Percentiles rank a stretch among this genome's conserved stretches.
phyloP scores from a whole-genome alignment of 306 rosid genomes.

The Cicer cuneatum region DNA sequence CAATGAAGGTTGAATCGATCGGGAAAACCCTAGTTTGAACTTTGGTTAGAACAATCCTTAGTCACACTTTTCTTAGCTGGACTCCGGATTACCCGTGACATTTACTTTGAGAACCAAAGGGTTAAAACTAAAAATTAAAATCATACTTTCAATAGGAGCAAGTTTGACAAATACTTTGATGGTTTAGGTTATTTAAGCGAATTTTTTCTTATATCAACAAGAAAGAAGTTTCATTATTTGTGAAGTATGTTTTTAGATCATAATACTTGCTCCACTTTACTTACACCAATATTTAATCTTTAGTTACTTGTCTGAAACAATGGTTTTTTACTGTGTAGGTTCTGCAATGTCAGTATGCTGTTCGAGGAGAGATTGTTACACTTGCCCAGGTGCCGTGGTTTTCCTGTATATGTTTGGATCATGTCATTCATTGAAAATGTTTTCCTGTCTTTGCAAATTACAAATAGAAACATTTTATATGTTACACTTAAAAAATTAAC shows the following conservation, averaged over 20 bases:
- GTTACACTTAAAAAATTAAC: neutral
- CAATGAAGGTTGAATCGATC: too few species aligned
- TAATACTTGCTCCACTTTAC: slow-evolving; percentile 6
- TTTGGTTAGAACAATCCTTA: too few species aligned
- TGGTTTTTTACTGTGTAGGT: slow-evolving; percentile 57
- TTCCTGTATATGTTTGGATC: slow-evolving; percentile 29
- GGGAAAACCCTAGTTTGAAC: too few species aligned
- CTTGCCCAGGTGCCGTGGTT: slow-evolving; percentile 78
- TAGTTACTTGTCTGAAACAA: slow-evolving; percentile 26
- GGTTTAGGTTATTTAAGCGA: slow-evolving; percentile 9
- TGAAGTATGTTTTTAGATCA: neutral
- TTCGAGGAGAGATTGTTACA: slow-evolving; percentile 90
- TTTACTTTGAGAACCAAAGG: too few species aligned
- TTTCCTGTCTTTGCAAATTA: neutral
- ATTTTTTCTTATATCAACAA: slow-evolving; percentile 23
- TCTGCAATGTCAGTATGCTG: slow-evolving; percentile 92
- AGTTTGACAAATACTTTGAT: slow-evolving; percentile 5
- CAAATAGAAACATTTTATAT: neutral
- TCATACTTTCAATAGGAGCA: slow-evolving; percentile 3
- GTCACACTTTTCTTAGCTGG: too few species aligned
- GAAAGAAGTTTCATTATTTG: neutral
- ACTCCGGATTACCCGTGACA: too few species aligned
- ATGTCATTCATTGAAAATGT: neutral
- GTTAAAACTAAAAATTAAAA: too few species aligned
- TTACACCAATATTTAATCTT: slow-evolving; percentile 12